Conservation (phyloP, 2,329 filamentous ascomycete species). For the Cercospora sesami region DNA sequence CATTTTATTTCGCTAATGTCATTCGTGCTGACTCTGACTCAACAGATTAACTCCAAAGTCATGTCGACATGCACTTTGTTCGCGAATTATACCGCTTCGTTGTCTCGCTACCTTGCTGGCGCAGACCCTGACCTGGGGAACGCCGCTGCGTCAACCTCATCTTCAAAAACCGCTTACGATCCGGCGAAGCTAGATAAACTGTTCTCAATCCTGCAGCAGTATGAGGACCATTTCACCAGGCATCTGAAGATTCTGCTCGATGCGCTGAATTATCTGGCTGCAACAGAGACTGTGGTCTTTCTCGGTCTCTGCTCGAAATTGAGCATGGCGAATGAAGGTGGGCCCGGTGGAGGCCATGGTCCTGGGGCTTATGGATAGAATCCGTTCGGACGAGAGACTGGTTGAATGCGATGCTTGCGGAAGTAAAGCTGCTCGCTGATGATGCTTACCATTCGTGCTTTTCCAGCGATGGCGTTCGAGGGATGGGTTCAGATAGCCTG, state of each 20-base stretch:
- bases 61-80: conserved; percentile 96
- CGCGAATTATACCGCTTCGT: conserved; percentile 81
- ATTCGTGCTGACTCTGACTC: conserved; percentile 15
- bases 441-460: background rate
- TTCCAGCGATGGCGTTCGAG: conserved; percentile 11
- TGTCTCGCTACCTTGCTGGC: conserved; percentile 80
- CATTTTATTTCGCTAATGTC: background rate
- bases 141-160: conserved; percentile 36
- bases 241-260: conserved; percentile 93
- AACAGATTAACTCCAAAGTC: conserved; percentile 91
- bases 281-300: conserved; percentile 93
- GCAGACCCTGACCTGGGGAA: conserved; percentile 75
- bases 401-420: background rate
- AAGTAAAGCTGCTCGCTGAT: background rate
- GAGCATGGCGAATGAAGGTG: conserved; percentile 76
- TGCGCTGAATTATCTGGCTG: conserved; percentile 93
- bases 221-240: conserved; percentile 88
- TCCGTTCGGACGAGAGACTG: background rate
- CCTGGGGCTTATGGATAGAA: conserved; percentile 27
- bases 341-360: conserved; percentile 30
- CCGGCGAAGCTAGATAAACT: conserved; percentile 69
- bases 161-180: conserved; percentile 44
- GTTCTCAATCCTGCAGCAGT: conserved; percentile 83
- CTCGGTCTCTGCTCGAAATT: conserved; percentile 81
- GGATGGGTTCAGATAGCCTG: background rate